Percentiles rank a stretch among this genome's conserved stretches.
Conservation (phyloP, 1,139 yeast species). For the Hemisphaericaspora xylofermentans region DNA sequence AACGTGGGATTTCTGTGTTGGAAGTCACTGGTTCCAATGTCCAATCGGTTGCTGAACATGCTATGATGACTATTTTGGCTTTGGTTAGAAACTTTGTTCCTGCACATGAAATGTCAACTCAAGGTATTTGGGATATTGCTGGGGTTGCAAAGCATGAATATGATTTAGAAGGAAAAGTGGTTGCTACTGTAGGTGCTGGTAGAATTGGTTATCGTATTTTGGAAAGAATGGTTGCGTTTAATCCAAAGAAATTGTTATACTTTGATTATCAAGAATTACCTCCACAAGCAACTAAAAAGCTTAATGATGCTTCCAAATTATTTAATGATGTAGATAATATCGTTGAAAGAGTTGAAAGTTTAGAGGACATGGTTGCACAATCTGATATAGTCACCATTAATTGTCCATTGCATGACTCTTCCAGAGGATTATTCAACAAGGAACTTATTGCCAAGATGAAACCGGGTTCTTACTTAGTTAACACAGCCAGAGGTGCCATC, state of each 20-base stretch:
- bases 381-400: conserved; percentile 78
- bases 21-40: conserved; percentile 87
- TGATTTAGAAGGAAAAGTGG: conserved; percentile 73
- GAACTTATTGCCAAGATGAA: conserved; percentile 69
- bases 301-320: conserved; percentile 39
- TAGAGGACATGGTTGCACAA: conserved; percentile 67
- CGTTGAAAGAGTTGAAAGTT: conserved; percentile 59
- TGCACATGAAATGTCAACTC: conserved; percentile 65
- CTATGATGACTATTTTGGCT: conserved; percentile 67
- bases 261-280: conserved; percentile 75
- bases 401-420: conserved; percentile 72
- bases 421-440: conserved; percentile 68
- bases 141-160: conserved; percentile 71
- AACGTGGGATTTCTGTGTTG: conserved; percentile 59
- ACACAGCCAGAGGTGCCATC: conserved; percentile 85
- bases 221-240: conserved; percentile 71
- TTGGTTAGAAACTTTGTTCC: conserved; percentile 78
- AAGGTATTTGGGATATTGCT: conserved; percentile 76
- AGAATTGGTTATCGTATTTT: conserved; percentile 78
- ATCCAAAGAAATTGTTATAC: conserved; percentile 70
- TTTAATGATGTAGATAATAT: conserved; percentile 37
- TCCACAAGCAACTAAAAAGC: conserved; percentile 52
- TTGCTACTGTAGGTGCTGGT: conserved; percentile 82
- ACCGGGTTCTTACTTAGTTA: conserved; percentile 73
- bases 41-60: conserved; percentile 81